Evolutionary conservation across 345 rosid species (phyloP), one percentile per base, ranked within the genome.

Genomic region (Microthlaspi erraticum): DNA sequence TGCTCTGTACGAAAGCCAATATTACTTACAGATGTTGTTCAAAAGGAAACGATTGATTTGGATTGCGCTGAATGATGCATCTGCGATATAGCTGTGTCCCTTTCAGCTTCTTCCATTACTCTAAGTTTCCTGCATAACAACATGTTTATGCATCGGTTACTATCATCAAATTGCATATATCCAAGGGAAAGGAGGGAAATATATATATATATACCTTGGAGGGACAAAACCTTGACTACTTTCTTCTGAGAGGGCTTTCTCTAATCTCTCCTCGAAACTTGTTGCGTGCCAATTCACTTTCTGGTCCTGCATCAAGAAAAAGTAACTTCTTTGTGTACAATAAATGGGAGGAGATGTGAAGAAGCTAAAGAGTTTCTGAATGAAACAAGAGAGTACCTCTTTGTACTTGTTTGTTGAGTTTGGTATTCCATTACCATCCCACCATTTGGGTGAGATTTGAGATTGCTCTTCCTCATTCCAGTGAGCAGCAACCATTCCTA

Each of bases 371-470:
- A 39, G 61, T 16, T 10, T 48, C 9, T n/a, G 43, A 42, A 37
- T 10, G 49, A 23, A 66, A 49, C 12, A 14, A 10, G 32, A 50
- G 46, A 56, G 34, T 81, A 93, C 97, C 93, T 93, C 98, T 83
- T 89, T 91, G 81, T 93, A 93, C 74, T 91, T 93, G 76, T 81
- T 93, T 37, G 96, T 93, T 31, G 97, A 88, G 77, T 93, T 91
- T 39, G 98, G 98, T 70, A 91, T 93, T 58, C 98, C 98, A 73
- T 93, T 93, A 34, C 98, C 97, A 80, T 89, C 96, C 97, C 97
- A 91, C 90, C 94, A 88, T 82, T 84, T 93, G 16, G 87, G 90
- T 10, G 86, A 69, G 66, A 81, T 64, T n/a, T 77, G 77, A 60
- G 88, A 34, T 39, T 75, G 60, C 19, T 83, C 88, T 32, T 85